These are phyloP conservation scores for Rhodotorula sp. DNA, from an alignment of 1,284 basidiomycete species.

Conservation along the genomic window DNA sequence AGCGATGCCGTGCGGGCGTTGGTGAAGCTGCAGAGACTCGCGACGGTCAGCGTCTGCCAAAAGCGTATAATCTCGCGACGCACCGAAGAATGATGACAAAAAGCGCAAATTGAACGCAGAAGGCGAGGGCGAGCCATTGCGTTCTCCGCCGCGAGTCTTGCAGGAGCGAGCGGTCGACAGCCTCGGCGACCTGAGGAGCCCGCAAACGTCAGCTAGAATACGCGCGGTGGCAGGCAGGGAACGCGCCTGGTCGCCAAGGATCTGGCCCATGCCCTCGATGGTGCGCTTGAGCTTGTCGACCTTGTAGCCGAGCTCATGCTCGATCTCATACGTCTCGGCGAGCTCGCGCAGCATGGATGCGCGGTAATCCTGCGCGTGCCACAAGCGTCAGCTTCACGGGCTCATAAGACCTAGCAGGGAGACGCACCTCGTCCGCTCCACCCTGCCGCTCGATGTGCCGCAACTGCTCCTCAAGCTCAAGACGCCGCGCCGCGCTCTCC, in stretches of 20 bases:
- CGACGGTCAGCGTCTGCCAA: background rate
- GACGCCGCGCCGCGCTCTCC: constrained; percentile 47
- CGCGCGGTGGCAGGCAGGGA: too few relatives aligned
- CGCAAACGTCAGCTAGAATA: too few relatives aligned
- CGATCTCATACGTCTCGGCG: constrained; percentile 28
- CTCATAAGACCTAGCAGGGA: too few relatives aligned
- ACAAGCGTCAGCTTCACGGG: background rate
- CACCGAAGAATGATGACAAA: constrained; percentile 33
- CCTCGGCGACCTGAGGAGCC: constrained; percentile 34
- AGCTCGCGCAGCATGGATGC: constrained; percentile 22
- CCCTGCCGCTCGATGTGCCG: constrained; percentile 50
- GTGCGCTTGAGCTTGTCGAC: constrained; percentile 36
- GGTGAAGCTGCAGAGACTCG: constrained; percentile 11
- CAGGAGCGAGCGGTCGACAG: constrained; percentile 20
- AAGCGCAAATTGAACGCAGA: constrained; percentile 29
- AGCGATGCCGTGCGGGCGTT: constrained; percentile 25
- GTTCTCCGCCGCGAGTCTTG: constrained; percentile 23
- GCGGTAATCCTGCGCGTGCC: constrained; percentile 11
- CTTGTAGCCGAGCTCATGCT: constrained; percentile 26
- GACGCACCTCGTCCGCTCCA: constrained; percentile 1
- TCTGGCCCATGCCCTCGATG: constrained; percentile 32
- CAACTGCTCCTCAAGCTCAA: constrained; percentile 67
- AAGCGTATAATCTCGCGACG: background rate
- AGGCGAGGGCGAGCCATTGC: constrained; percentile 32
- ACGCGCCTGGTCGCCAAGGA: constrained; percentile 33